A percentile compares a stretch with the other conserved stretches of the same genome.
phyloP scores from a whole-genome alignment of 495 filamentous ascomycete species.

The Lasiosphaeriaceae sp. region DNA sequence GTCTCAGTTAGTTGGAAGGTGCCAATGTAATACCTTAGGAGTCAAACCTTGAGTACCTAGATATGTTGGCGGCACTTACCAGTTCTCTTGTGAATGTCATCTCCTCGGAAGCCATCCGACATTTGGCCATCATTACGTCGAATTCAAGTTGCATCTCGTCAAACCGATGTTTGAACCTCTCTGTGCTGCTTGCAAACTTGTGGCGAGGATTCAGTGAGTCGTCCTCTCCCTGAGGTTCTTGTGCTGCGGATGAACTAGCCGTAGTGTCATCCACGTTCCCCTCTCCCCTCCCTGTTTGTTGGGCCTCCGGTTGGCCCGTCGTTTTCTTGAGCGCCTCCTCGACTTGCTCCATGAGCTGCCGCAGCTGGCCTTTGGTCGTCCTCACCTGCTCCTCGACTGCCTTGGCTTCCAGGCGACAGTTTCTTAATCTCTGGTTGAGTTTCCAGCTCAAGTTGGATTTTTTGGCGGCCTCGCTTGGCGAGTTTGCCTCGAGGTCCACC shows the following conservation, averaged over 20 bases:
- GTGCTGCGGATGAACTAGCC: no score
- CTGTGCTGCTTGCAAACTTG: neutral
- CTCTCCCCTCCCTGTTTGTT: no score
- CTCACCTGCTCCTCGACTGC: constrained; percentile 7
- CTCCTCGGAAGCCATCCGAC: neutral
- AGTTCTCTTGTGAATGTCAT: neutral
- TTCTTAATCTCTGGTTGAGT: neutral
- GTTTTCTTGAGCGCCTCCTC: neutral
- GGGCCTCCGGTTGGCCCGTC: no score
- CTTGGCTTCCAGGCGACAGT: neutral
- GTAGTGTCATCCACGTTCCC: no score
- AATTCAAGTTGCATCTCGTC: constrained; percentile 9
- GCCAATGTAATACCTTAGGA: no score
- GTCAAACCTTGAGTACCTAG: neutral
- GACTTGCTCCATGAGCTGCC: constrained; percentile 1
- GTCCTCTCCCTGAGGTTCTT: no score
- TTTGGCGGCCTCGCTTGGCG: neutral
- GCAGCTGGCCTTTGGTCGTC: neutral
- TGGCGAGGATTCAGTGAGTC: no score
- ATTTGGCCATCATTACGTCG: constrained; percentile 8
- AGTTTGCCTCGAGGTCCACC: neutral
- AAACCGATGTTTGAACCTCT: constrained; percentile 2
- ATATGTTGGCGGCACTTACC: neutral
- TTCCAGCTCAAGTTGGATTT: neutral
- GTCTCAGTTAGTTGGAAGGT: neutral